Evolutionary conservation across 441 rosid species (phyloP).

Genomic region (Iberis amara): DNA sequence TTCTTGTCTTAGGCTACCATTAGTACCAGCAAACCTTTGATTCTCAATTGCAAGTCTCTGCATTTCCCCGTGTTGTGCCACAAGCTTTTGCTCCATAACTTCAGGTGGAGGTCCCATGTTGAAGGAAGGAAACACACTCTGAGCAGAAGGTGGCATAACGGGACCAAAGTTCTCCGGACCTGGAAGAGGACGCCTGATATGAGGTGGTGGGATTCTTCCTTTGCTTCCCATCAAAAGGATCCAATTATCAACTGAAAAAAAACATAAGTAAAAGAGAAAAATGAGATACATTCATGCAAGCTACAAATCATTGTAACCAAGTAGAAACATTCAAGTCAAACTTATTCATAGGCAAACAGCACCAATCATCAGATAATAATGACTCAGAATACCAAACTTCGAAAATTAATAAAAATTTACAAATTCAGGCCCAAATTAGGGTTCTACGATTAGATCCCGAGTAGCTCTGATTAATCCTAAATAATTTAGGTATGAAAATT

Average conservation of each 20-base stretch:
- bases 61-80: slow-evolving; percentile 77
- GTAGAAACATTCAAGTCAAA: no score
- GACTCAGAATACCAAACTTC: not conserved
- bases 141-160: slow-evolving; percentile 47
- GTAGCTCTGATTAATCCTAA: not conserved
- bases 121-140: slow-evolving; percentile 51
- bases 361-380: not conserved
- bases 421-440: slow-evolving; percentile 7
- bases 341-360: not conserved
- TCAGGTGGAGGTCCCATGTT: slow-evolving; percentile 77
- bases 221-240: slow-evolving; percentile 59
- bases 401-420: not conserved
- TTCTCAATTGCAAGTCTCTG: slow-evolving; percentile 86
- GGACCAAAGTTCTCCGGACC: slow-evolving; percentile 55
- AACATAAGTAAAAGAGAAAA: slow-evolving; percentile 2
- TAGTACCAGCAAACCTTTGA: slow-evolving; percentile 78
- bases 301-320: slow-evolving; percentile 3
- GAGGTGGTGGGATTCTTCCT: slow-evolving; percentile 70
- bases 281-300: not conserved
- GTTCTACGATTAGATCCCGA: not conserved
- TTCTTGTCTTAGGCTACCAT: slow-evolving; percentile 71
- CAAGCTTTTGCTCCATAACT: slow-evolving; percentile 83
- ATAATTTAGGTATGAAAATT: not conserved
- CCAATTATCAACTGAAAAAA: slow-evolving; percentile 24
- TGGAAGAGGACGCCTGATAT: slow-evolving; percentile 59